A percentile compares a stretch with the other conserved stretches of the same genome.
Evolutionary conservation across 208 protist genomes (phyloP).

Genomic region (Phytomonas sp.): DNA sequence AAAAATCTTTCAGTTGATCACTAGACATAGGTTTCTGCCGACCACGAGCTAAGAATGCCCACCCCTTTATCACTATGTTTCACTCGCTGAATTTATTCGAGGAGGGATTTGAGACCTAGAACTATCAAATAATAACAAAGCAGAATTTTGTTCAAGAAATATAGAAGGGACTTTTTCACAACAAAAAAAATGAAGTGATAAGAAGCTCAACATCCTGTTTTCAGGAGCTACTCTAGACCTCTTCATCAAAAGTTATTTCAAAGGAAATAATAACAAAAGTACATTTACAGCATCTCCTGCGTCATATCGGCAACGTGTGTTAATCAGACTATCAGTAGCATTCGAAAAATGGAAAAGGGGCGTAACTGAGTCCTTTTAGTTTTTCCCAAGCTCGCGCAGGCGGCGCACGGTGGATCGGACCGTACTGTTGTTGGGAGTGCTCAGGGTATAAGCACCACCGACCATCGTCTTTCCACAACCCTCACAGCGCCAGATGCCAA

Average conservation of each 20-base stretch:
- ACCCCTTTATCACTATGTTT: background rate
- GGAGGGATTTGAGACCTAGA: background rate
- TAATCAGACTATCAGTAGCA: background rate
- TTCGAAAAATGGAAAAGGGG: background rate
- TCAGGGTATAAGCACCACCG: conserved; percentile 97
- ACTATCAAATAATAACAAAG: background rate
- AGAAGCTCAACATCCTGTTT: background rate
- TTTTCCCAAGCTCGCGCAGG: conserved; percentile 93
- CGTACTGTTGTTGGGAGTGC: conserved; percentile 93
- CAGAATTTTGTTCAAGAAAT: background rate
- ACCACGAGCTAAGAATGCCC: background rate
- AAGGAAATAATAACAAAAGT: conserved; percentile 15
- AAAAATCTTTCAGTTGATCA: background rate
- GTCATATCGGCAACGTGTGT: background rate
- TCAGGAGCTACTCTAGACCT: background rate
- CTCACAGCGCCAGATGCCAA: conserved; percentile 99
- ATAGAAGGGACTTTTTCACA: background rate
- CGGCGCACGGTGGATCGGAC: conserved; percentile 97
- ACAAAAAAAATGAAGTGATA: background rate
- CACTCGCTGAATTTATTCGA: background rate
- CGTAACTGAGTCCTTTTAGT: conserved; percentile 18
- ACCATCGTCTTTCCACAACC: conserved; percentile 95
- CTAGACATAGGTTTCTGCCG: background rate
- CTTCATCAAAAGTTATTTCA: conserved; percentile 5
- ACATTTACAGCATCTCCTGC: conserved; percentile 1